Conservation (phyloP, 495 filamentous ascomycete genomes). For the Aspergillus incahuasiensis region DNA sequence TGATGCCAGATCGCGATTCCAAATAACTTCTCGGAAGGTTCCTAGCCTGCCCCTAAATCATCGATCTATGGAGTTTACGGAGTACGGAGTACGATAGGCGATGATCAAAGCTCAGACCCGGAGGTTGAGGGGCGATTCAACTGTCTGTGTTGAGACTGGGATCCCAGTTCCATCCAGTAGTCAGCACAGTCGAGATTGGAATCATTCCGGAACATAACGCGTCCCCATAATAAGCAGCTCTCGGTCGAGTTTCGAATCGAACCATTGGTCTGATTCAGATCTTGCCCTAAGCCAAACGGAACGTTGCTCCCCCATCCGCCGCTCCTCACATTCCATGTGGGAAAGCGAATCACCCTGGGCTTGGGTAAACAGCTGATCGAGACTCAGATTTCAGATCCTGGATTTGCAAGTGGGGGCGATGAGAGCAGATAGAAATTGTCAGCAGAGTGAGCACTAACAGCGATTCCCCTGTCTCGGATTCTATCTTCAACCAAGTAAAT, state of each 20-base stretch:
- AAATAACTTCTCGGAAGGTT: slow-evolving; percentile 3
- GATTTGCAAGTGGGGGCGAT: background rate
- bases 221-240: background rate
- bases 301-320: background rate
- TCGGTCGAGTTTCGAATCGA: background rate
- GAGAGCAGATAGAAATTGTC: background rate
- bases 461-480: background rate
- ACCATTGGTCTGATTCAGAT: background rate
- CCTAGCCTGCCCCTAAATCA: background rate
- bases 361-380: background rate
- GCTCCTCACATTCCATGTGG: background rate
- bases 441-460: background rate
- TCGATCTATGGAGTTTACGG: too few relatives aligned
- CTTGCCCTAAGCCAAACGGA: background rate
- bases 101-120: background rate
- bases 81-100: too few relatives aligned
- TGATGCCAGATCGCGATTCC: slow-evolving; percentile 6
- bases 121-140: background rate
- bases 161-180: background rate
- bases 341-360: background rate
- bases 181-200: background rate
- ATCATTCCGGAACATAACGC: background rate
- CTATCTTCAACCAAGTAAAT: background rate
- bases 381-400: background rate
- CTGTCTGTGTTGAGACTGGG: too few relatives aligned